Base-by-base conservation (phyloP, 2,329 filamentous ascomycete species). In the Aaosphaeria pasadenensis region DNA sequence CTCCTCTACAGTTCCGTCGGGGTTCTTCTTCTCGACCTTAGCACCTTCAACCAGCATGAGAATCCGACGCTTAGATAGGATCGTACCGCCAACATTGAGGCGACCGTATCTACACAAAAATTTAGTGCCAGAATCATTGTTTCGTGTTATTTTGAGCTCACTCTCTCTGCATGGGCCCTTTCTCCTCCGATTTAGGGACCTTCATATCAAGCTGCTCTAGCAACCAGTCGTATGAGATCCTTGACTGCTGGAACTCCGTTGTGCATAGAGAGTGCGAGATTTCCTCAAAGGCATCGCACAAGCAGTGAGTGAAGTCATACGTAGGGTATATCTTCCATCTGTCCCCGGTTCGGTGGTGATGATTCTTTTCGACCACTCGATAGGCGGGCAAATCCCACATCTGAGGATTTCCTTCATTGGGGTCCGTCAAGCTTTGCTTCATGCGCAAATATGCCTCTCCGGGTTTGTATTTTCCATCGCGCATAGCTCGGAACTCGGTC, bases 351-450 rank as follows among this genome's bases (percentile, higher is more conserved):
- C 89, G 82, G 70, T 89, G 84, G 67, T 95, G 90, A 39, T 84
- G 79, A 51, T 76, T 76, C 59, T 88, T 84, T 61, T 87, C 82
- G 52, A 90, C 80, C 47, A 97, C 86, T 51, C 92, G 84, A 71
- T 96, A 97, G 11, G 92, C 92, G 2, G 89, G 88, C 46, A 96
- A 74, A 76, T 97, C 92, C 92, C 92, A 96, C 88, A 96, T 91
- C 71, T 95, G 89, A 5, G 91, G 91, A 68, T 96, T 96, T 30
- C 87, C 86, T 59, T 87, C 86, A 44, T 83, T 82, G n/a, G 66
- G 66, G 39, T 73, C 70, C 3, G 64, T 65, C 48, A 85, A 60
- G 53, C 89, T 89, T 77, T 95, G 89, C 76, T 95, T 95, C 91
- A 97, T 96, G 52, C 92, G 85, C 45, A 97, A 76, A 60, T 90